Evolutionary conservation across 306 rosid genomes (phyloP).

Genomic region (Glycine tomentella): DNA sequence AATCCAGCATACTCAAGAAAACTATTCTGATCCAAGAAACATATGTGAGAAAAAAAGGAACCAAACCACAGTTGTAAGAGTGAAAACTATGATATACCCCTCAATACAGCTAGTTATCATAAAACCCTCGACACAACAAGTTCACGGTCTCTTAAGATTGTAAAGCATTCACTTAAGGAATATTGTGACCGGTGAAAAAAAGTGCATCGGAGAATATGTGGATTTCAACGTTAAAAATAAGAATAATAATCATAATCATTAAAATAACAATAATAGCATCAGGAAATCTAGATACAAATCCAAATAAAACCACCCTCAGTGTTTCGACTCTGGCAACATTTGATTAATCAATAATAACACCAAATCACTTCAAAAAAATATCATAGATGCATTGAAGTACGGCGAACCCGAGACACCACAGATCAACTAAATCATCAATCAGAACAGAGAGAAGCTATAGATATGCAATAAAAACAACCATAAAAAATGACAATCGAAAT

Average conservation of each 20-base stretch:
- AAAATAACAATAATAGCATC: neutral
- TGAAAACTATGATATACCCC: neutral
- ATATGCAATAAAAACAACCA: neutral
- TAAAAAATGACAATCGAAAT: slow-evolving; percentile 45
- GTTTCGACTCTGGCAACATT: slow-evolving; percentile 29
- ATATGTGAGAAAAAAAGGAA: neutral
- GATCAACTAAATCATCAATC: slow-evolving; percentile 56
- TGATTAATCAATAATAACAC: slow-evolving; percentile 8
- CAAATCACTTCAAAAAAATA: slow-evolving; percentile 25
- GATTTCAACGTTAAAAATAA: too few relatives aligned
- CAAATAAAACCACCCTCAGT: slow-evolving; percentile 14
- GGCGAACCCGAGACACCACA: slow-evolving; percentile 30
- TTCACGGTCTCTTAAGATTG: slow-evolving; percentile 5
- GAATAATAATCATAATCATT: too few relatives aligned
- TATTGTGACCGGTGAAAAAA: neutral
- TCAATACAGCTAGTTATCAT: neutral
- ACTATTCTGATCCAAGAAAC: too few relatives aligned
- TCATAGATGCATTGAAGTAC: slow-evolving; percentile 21
- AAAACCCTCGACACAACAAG: neutral
- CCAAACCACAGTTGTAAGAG: slow-evolving; percentile 22
- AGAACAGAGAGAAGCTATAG: slow-evolving; percentile 17
- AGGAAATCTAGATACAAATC: slow-evolving; percentile 2
- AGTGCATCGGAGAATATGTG: slow-evolving; percentile 22
- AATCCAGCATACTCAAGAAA: too few relatives aligned
- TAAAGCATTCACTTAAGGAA: slow-evolving; percentile 27